Evolutionary conservation across 2,329 filamentous ascomycete genomes (phyloP).

Genomic region (Clonostachys solani): DNA sequence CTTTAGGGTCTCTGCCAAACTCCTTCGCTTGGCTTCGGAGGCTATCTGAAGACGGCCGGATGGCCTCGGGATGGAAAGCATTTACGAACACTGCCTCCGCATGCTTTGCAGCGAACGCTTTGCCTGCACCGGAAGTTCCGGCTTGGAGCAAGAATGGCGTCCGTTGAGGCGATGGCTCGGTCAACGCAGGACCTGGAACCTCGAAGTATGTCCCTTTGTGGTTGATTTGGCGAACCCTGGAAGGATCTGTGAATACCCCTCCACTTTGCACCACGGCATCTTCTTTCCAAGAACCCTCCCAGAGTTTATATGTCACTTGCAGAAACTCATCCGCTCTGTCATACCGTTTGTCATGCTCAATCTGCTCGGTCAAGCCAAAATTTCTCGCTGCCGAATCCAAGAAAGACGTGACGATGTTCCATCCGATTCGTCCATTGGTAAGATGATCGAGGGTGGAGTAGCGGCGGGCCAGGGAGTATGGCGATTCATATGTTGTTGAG

Average conservation of each 20-base stretch:
- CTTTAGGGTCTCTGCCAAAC: slow-evolving; percentile 27
- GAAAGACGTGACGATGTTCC: slow-evolving; percentile 62
- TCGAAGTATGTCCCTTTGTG: slow-evolving; percentile 16
- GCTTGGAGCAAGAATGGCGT: slow-evolving; percentile 43
- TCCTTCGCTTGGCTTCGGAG: slow-evolving; percentile 29
- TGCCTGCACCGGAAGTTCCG: slow-evolving; percentile 37
- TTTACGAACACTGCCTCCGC: slow-evolving; percentile 34
- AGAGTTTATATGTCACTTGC: slow-evolving; percentile 55
- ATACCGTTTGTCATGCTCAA: slow-evolving; percentile 46
- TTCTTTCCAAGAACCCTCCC: slow-evolving; percentile 26
- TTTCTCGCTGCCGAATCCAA: slow-evolving; percentile 64
- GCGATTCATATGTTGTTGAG: slow-evolving; percentile 27
- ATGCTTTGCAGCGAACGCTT: slow-evolving; percentile 27
- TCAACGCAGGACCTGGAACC: slow-evolving; percentile 34
- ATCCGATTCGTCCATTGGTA: slow-evolving; percentile 37
- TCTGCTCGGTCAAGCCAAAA: slow-evolving; percentile 51
- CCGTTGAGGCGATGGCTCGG: slow-evolving; percentile 37
- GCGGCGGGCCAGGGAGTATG: slow-evolving; percentile 22
- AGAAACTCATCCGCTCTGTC: slow-evolving; percentile 56
- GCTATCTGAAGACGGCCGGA: slow-evolving; percentile 31
- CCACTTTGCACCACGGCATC: slow-evolving; percentile 16
- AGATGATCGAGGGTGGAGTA: slow-evolving; percentile 26
- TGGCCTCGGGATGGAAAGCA: slow-evolving; percentile 34
- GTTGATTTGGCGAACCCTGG: slow-evolving; percentile 26
- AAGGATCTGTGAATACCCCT: slow-evolving; percentile 22